Evolutionary conservation across 306 rosid species (phyloP), one percentile per base, ranked within the genome.

Genomic region (Vigna angularis): DNA sequence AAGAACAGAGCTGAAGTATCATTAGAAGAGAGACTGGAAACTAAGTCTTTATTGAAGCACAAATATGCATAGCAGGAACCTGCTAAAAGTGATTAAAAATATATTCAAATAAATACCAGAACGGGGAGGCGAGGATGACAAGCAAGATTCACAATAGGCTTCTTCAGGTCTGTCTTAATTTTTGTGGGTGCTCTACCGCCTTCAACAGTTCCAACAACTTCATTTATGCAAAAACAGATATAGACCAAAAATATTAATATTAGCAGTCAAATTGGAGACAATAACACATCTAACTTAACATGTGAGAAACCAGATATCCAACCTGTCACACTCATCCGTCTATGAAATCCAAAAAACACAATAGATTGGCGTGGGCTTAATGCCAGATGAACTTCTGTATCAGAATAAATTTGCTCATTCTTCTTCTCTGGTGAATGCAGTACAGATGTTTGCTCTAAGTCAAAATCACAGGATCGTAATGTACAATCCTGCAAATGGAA

Each of bases 41-140:
- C 55, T 20, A 32, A 38, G 73, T 59, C 32, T 24, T 55, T 61
- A 34, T 78, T 83, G 58, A 47, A 34, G 67, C 61, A 78, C 58
- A 57, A 22, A 77, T 74, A 81, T 52, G 32, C 10, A 61, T 3
- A 50, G n/a, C 66, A 32, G 10, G 86, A 76, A 57, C 77, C 22
- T 53, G 32, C 70, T 16, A 50, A 24, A 67, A 24, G 40, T 72
- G 75, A 72, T 13, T 48, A 24, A n/a, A 75, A 26, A 73, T 57
- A 76, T 44, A 72, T 24, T 9, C 22, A 70, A 48, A 22, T 45
- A 20, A 20, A 51, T 91, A 95, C 98, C 88, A 95, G 79, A 42
- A 92, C 90, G 42, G 99, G 96, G 70, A 87, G 98, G 79, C 99
- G 98, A 83, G 99, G 99, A 87, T 96, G 98, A 86, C 99, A 96